phyloP scores from a whole-genome alignment of 768 basidiomycete genomes.

The Hypsizygus marmoreus region DNA sequence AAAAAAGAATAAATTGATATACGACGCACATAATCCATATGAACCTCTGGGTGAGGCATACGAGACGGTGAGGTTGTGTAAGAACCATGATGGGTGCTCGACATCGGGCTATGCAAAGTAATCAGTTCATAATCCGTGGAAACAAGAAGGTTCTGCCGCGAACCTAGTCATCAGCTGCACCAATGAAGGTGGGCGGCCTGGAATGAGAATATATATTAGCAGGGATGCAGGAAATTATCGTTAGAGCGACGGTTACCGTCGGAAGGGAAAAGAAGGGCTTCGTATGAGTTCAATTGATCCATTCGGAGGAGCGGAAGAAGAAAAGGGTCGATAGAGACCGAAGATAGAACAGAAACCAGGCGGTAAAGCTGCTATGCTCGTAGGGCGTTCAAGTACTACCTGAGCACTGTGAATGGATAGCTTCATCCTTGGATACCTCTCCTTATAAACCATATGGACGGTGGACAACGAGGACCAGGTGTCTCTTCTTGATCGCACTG shows the following conservation, averaged over 20 bases:
- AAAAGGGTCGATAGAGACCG: background rate
- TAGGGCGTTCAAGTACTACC: constrained; percentile 14
- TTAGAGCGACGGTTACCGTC: constrained; percentile 46
- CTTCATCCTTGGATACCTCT: background rate
- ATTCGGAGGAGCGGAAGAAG: constrained; percentile 36
- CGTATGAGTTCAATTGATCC: constrained; percentile 65
- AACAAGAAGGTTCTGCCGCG: constrained; percentile 18
- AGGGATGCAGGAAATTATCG: background rate
- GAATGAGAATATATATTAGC: constrained; percentile 4
- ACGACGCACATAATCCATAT: constrained; percentile 76
- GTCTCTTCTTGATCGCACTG: constrained; percentile 24
- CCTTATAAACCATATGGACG: constrained; percentile 23
- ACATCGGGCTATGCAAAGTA: constrained; percentile 38
- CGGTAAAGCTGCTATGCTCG: constrained; percentile 10
- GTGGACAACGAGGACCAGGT: constrained; percentile 43
- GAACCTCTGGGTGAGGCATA: constrained; percentile 81
- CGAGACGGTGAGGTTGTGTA: constrained; percentile 52
- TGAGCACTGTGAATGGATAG: constrained; percentile 18
- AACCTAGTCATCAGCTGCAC: constrained; percentile 77
- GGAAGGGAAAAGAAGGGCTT: constrained; percentile 77
- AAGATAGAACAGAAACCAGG: constrained; percentile 20
- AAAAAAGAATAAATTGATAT: constrained; percentile 6
- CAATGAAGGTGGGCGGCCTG: constrained; percentile 70
- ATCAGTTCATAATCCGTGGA: constrained; percentile 1
- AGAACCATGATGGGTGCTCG: constrained; percentile 44